These are phyloP conservation scores for Stephania cephalantha DNA, from an alignment of 164 flowering plant genomes.

Conservation along the genomic window DNA sequence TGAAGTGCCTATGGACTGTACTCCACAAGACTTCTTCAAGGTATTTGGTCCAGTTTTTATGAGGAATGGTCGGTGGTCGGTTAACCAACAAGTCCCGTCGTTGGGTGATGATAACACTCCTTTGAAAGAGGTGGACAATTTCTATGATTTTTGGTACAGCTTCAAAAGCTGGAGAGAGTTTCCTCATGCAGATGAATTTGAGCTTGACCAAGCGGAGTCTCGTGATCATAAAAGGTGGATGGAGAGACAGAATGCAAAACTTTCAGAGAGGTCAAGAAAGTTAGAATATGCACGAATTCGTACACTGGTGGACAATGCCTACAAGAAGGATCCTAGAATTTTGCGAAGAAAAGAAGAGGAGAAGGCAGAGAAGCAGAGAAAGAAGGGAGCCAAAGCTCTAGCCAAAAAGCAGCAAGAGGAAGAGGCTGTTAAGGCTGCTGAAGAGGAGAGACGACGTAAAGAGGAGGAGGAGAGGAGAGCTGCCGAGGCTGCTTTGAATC, in stretches of 20 bases:
- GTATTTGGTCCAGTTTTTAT: slow-evolving; percentile 88
- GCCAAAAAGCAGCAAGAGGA: slow-evolving; percentile 81
- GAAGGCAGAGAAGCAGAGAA: slow-evolving; percentile 76
- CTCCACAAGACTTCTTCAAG: slow-evolving; percentile 82
- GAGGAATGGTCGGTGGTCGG: slow-evolving; percentile 96
- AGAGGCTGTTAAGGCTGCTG: slow-evolving; percentile 70
- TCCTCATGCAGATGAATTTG: slow-evolving; percentile 88
- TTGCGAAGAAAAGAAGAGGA: slow-evolving; percentile 63
- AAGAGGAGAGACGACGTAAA: slow-evolving; percentile 63
- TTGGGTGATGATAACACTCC: slow-evolving; percentile 68
- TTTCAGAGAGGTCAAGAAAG: slow-evolving; percentile 81
- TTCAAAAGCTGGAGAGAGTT: slow-evolving; percentile 97
- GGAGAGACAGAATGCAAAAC: slow-evolving; percentile 95
- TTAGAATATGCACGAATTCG: slow-evolving; percentile 77
- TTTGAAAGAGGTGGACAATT: slow-evolving; percentile 60
- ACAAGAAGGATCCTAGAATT: slow-evolving; percentile 81
- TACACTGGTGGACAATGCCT: slow-evolving; percentile 81
- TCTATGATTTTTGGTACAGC: slow-evolving; percentile 77
- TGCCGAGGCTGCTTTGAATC: slow-evolving; percentile 58
- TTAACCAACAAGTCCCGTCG: slow-evolving; percentile 54
- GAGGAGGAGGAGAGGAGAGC: slow-evolving; percentile 68
- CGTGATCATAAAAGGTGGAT: slow-evolving; percentile 96
- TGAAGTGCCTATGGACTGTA: slow-evolving; percentile 76
- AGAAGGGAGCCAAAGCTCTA: slow-evolving; percentile 64
- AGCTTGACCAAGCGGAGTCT: slow-evolving; percentile 90